Base-by-base conservation (phyloP, 331 rosid genomes). In the Erythrophleum ivorense region DNA sequence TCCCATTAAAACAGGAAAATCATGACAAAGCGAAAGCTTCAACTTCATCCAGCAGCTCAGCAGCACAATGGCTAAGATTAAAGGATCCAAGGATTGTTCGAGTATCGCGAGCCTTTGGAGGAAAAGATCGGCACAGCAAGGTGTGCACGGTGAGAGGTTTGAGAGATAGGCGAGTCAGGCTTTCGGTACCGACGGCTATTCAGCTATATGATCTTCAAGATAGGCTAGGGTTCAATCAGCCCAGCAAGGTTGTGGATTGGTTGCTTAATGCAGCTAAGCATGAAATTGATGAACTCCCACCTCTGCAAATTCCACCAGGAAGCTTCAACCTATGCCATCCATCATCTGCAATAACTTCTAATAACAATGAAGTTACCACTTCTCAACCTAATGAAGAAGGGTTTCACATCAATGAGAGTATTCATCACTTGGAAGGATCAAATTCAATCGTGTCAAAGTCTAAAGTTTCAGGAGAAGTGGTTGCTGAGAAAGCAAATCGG, bases 231-330 rank as follows among this genome's bases (percentile, higher is more conserved):
- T 92, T 95, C 9, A 95, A 82, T 57, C 98, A 95, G 67, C 98
- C 98, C 0, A 95, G 98, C 83, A 93, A 93, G 71, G 98, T 89
- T 62, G 90, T 95, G 52, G 98, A 95, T 81, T 95, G 98, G 98
- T 72, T 95, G 82, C 95, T 95, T 14, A 84, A 90, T 34, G 94
- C 83, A 0, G 97, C 98, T 1, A 95, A 93, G 83, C 82, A 89
- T 29, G 98, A 93, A 71, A 95, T 95, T 77, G 97, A 93, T 71
- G 94, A 91, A 31, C 98, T 95, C 34, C 98, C 98, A 36, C 98
- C 98, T 3, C 81, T 95, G 12, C 98, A 92, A 6, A 48, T 89
- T 60, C 90, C 89, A 34, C 67, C 90, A 12, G 75, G 41, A 41
- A 71, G 75, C 3, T 85, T 72, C 57, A 86, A 85, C 80, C 84